Conservation (phyloP, 2,329 filamentous ascomycete genomes). For the Diplodia sapinea region DNA sequence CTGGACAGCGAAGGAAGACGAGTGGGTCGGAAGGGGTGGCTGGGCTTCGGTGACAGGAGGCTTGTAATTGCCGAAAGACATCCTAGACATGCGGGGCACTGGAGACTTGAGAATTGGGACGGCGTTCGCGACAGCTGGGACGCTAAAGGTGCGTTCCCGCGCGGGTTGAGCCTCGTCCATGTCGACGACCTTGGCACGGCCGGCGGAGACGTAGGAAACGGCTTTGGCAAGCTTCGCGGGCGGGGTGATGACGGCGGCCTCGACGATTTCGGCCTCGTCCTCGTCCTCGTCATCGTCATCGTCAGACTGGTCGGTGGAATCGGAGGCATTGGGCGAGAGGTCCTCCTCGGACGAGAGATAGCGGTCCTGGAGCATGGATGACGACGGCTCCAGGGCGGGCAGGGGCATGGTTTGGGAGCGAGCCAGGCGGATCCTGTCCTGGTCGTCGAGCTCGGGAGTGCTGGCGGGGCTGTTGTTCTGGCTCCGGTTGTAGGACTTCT, state of each 20-base stretch:
- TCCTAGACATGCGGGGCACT: constrained; percentile 38
- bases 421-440: constrained; percentile 44
- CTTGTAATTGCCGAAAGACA: constrained; percentile 37
- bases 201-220: constrained; percentile 47
- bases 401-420: constrained; percentile 37
- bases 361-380: constrained; percentile 42
- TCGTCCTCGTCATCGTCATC: constrained; percentile 34
- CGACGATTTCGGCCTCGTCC: constrained; percentile 23
- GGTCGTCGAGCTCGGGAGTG: constrained; percentile 43
- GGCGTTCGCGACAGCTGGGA: constrained; percentile 43
- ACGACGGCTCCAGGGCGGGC: constrained; percentile 34
- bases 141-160: constrained; percentile 36
- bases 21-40: constrained; percentile 6
- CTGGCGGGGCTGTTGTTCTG: constrained; percentile 42
- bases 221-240: constrained; percentile 42
- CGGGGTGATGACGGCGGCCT: neutral
- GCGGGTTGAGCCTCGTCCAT: constrained; percentile 35
- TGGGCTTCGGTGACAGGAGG: constrained; percentile 32
- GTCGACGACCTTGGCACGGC: constrained; percentile 48
- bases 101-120: constrained; percentile 38
- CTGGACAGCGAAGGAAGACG: neutral
- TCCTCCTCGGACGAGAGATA: constrained; percentile 50
- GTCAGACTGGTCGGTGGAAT: constrained; percentile 42
- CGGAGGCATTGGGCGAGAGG: constrained; percentile 44
- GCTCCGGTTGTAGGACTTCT: constrained; percentile 41